Evolutionary conservation across 305 asterid species (phyloP).

Genomic region (Fraxinus xanthoxyloides): DNA sequence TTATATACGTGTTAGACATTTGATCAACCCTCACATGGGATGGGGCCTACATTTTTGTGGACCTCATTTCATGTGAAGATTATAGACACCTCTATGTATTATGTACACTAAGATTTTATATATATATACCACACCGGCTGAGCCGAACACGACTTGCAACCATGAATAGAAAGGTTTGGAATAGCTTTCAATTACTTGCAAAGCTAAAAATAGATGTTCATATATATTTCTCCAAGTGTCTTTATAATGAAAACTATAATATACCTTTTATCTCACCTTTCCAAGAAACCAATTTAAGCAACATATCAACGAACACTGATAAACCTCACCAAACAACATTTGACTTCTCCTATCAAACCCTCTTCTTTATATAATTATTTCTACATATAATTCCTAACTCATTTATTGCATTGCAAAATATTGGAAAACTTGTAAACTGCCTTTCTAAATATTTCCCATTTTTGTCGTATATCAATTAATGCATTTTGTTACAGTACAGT

Average conservation of each 20-base stretch:
- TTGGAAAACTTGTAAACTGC: background rate
- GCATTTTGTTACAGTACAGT: conserved; percentile 21
- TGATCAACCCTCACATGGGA: too few relatives aligned
- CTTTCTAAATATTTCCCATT: conserved; percentile 4
- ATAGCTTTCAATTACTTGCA: conserved; percentile 50
- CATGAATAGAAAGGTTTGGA: conserved; percentile 28
- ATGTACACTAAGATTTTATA: too few relatives aligned
- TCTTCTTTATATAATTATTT: conserved; percentile 1
- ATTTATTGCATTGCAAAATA: background rate
- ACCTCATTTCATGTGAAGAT: too few relatives aligned
- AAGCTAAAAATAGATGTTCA: conserved; percentile 17
- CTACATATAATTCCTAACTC: conserved; percentile 15
- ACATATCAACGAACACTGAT: conserved; percentile 60
- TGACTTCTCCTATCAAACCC: conserved; percentile 45
- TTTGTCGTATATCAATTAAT: conserved; percentile 21
- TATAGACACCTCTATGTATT: too few relatives aligned
- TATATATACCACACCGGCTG: too few relatives aligned
- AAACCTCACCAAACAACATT: conserved; percentile 58
- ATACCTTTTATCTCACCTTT: conserved; percentile 45
- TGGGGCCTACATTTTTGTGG: too few relatives aligned
- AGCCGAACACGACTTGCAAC: background rate
- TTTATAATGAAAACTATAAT: conserved; percentile 56
- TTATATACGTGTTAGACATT: background rate
- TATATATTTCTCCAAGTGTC: conserved; percentile 31
- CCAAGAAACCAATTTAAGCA: conserved; percentile 48